Conservation (phyloP, 441 rosid genomes). For the Theobroma grandiflorum region DNA sequence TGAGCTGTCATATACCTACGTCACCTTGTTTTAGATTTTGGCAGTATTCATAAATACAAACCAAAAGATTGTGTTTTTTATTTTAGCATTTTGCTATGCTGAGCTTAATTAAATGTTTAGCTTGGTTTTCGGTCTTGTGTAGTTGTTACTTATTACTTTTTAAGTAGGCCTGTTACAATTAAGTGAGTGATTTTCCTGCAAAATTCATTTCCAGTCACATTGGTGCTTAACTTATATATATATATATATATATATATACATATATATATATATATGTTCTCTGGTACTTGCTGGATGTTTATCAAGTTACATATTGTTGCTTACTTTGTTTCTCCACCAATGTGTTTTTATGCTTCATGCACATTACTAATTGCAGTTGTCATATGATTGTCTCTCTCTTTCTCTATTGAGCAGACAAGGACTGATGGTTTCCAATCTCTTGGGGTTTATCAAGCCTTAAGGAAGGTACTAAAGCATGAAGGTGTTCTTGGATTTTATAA, state of each 20-base stretch:
- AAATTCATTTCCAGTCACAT: not conserved
- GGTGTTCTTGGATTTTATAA: constrained; percentile 88
- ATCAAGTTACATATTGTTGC: not conserved
- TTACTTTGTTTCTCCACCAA: not conserved
- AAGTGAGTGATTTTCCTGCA: not conserved
- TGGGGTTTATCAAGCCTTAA: constrained; percentile 73
- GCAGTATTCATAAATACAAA: constrained; percentile 7
- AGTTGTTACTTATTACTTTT: not conserved
- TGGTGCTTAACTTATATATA: not conserved
- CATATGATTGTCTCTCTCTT: constrained; percentile 15
- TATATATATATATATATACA: not conserved
- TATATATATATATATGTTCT: not conserved
- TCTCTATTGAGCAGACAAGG: constrained; percentile 66
- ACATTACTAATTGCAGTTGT: not conserved
- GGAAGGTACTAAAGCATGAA: constrained; percentile 80
- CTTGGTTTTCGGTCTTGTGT: not conserved
- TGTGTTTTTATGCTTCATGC: constrained; percentile 12
- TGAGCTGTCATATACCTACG: constrained; percentile 31
- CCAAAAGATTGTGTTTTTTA: not conserved
- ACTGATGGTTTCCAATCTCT: constrained; percentile 80
- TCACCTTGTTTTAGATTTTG: not conserved
- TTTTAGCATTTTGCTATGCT: constrained; percentile 10
- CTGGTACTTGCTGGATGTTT: not conserved
- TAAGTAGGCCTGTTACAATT: not conserved
- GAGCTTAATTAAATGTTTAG: not conserved